These are phyloP conservation scores for Diplocarpon rosae DNA, from an alignment of 2,329 filamentous ascomycete species.

Conservation along the genomic window DNA sequence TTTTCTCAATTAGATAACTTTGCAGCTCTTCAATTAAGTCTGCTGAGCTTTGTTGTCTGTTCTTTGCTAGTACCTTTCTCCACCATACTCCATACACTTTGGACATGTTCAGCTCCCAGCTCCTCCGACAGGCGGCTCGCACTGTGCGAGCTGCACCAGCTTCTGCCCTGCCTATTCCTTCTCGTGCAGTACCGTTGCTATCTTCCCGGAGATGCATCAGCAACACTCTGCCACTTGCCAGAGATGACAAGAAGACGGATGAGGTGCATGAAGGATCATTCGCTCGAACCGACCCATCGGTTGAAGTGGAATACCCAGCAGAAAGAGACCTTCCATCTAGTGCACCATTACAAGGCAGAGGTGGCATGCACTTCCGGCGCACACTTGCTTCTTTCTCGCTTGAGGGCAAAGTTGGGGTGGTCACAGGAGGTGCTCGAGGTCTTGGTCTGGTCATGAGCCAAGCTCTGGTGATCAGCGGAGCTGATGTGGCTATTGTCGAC, in stretches of 20 bases:
- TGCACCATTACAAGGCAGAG: slow-evolving; percentile 60
- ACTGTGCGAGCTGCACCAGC: slow-evolving; percentile 19
- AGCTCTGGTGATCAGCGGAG: slow-evolving; percentile 77
- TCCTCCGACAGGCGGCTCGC: slow-evolving; percentile 21
- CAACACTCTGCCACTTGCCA: slow-evolving; percentile 11
- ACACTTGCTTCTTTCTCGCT: slow-evolving; percentile 81
- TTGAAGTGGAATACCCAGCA: slow-evolving; percentile 68
- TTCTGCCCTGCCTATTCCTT: slow-evolving; percentile 6
- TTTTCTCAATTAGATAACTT: too few species aligned
- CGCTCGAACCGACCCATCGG: slow-evolving; percentile 68
- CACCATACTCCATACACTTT: not conserved
- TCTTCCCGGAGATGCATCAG: slow-evolving; percentile 16
- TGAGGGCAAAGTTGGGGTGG: slow-evolving; percentile 69
- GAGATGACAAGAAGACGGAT: slow-evolving; percentile 21
- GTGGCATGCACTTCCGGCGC: slow-evolving; percentile 72
- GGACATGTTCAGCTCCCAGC: slow-evolving; percentile 23
- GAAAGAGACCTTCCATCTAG: slow-evolving; percentile 63
- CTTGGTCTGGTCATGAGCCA: slow-evolving; percentile 89
- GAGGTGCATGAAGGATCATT: slow-evolving; percentile 32
- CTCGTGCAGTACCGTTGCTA: slow-evolving; percentile 11
- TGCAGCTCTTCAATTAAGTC: too few species aligned
- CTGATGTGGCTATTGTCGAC: slow-evolving; percentile 85
- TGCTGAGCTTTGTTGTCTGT: too few species aligned
- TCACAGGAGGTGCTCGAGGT: slow-evolving; percentile 84
- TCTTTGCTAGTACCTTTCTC: too few species aligned